Evolutionary conservation across 768 basidiomycete genomes (phyloP), one percentile per base, ranked within the genome.

Genomic region (Amanita subjunquillea): DNA sequence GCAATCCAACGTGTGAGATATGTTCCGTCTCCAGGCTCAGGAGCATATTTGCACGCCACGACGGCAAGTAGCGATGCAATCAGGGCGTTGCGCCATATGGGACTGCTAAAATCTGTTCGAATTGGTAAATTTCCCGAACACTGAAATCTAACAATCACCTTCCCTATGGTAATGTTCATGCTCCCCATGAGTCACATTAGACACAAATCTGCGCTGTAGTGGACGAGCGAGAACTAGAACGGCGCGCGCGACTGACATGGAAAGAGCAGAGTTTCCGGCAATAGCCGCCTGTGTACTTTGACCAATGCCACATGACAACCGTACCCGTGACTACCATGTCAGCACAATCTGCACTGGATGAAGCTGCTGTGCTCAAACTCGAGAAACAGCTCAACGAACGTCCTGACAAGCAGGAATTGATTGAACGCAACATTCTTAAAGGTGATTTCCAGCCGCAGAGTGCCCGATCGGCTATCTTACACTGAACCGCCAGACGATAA

Each of bases 341-440:
- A 57, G 37, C 55, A 12, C 50, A 57, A 42, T 50, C 58, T 32
- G 60, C 61, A 17, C 48, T 66, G 47, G 59, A 67, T 56, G 58
- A 64, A 54, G 56, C 55, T 15, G 62, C 63, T 22, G 53, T 56
- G 37, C 57, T 70, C 42, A 71, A 71, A 57, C 71, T 86, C 39
- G 82, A 85, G 67, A 74, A 72, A 60, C 70, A 70, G 47, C 69
- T 85, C 42, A 69, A 65, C 41, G 63, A 72, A 17, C 70, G 85
- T 37, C 80, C 83, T 17, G 74, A 78, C n/a, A 77, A 79, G 63
- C 63, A 73, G 38, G 77, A 83, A 41, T 71, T 87, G 41, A 72
- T 85, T 55, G 79, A 82, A 32, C 76, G 80, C 56, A 84, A 83
- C 62, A 85, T 87, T 55, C 73, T 87, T 54, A 85, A 86, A 66